A percentile compares a stretch with the other conserved stretches of the same genome.
Evolutionary conservation across 345 rosid genomes (phyloP).

Genomic region (Psidium guajava): DNA sequence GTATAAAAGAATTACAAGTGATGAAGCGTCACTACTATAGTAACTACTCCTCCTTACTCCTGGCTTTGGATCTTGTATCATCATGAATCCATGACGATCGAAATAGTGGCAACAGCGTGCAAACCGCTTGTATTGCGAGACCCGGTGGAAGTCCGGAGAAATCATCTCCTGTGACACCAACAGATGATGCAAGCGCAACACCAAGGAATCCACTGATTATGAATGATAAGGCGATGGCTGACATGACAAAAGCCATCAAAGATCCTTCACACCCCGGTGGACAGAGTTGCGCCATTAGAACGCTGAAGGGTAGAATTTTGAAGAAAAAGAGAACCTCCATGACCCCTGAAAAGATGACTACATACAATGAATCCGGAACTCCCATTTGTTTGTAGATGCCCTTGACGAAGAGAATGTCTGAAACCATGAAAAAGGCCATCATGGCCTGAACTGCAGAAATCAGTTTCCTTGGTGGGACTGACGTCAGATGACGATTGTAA

Average conservation of each 20-base stretch:
- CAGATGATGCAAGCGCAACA: conserved; percentile 54
- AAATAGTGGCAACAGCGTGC: conserved; percentile 44
- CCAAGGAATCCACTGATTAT: conserved; percentile 76
- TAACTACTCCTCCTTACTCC: conserved; percentile 22
- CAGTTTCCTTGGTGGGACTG: conserved; percentile 49
- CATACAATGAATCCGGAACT: conserved; percentile 48
- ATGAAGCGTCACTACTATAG: not conserved
- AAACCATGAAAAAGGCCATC: conserved; percentile 54
- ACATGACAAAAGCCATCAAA: conserved; percentile 68
- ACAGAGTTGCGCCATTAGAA: conserved; percentile 58
- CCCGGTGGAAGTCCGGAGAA: conserved; percentile 53
- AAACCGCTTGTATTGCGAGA: conserved; percentile 50
- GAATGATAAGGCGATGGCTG: conserved; percentile 61
- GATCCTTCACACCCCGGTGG: conserved; percentile 93
- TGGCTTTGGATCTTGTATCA: conserved; percentile 17
- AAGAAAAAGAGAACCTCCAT: conserved; percentile 61
- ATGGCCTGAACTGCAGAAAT: conserved; percentile 53
- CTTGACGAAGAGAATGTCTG: conserved; percentile 61
- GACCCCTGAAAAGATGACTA: conserved; percentile 51
- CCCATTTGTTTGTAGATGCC: conserved; percentile 54
- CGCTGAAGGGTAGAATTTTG: conserved; percentile 71
- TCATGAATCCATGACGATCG: conserved; percentile 54
- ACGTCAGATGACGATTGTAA: conserved; percentile 44
- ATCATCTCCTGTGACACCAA: conserved; percentile 50
- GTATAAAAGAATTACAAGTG: not conserved